Base-by-base conservation (phyloP, 257 asterid species). In the Primulina eburnea region DNA sequence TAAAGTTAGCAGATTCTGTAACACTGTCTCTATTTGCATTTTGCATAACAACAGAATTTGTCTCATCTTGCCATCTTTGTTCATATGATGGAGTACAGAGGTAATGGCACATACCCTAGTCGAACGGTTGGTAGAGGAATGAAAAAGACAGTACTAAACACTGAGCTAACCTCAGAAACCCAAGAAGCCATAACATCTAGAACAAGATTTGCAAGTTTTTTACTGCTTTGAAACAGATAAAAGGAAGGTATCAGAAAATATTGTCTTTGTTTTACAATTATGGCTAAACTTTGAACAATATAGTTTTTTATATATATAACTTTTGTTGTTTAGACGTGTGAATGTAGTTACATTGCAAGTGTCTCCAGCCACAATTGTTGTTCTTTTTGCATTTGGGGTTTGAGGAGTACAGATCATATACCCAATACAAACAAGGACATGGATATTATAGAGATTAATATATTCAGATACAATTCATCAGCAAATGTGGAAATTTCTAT, bases 161-260 rank as follows among this genome's bases (percentile, higher is more conserved):
- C 71, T 9, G 83, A 61, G 77, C 76, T 76, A 50, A 67, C 74
- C 65, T 81, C 85, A 12, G 83, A 69, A 62, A 87, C 73, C 87
- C 80, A 77, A 75, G 86, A 79, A 70, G 81, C 84, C 82, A 87
- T 52, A 77, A 53, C 82, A 70, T 77, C 71, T 67, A 91, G 64
- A 68, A 86, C 82, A 53, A 71, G 77, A 78, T 34, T 71, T 63
- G 82, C 69, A 21, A 91, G 82, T 71, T 66, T 79, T 71, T 62
- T 65, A 74, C 90, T 81, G 75, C 86, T 72, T 47, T 72, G 76
- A 67, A 91, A 79, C 76, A 91, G 82, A 79, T 80, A 72, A 75
- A 84, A 89, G 70, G 83, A 67, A 58, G 97, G 96, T 21, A 89
- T 71, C 60, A 91, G 83, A 76, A 86, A 87, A 76, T 85, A 91